Base-by-base conservation (phyloP, 306 rosid species). In the Prunus mume region DNA sequence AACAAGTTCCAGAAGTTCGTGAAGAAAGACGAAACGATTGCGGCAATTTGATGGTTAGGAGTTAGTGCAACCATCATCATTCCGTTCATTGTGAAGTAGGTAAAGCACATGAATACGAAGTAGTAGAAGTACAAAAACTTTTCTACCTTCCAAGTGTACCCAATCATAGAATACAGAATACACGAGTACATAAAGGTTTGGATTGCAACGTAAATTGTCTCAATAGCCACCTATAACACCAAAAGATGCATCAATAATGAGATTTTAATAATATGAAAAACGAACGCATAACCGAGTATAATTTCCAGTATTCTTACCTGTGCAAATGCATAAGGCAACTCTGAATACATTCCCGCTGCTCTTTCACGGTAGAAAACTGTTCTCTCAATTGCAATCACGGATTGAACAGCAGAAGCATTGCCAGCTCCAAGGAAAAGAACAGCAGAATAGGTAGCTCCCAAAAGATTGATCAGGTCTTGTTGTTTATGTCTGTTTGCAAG, bases 321-420 rank as follows among this genome's bases (percentile, higher is more conserved):
- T 14, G 89, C 90, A 47, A 92, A 72, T 22, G 97, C 88, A 76
- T 82, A 88, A 9, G 97, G 91, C 32, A 89, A 47, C 60, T 71
- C 89, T 3, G 92, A 83, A 62, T 91, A 92, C 95, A 92, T 84
- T 49, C 93, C 91, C 0, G 93, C 91, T 0, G 95, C 93, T 72
- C 88, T 88, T 88, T 92, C 97, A 2, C 88, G 85, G 43, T 90
- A 90, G 46, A 92, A 86, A 47, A 90, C 93, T 6, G 85, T 87
- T 82, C 93, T 86, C 64, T 88, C 97, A 13, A 76, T 54, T 0
- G 86, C 51, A 55, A 90, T 83, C 34, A 88, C 82, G 0, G 93
- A 86, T 49, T 88, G 93, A 46, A 90, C 91, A 4, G 86, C 27
- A 18, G 67, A 11, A 65, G 83, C 77, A 56, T 88, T 91, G 38